phyloP scores from a whole-genome alignment of 169 alveolate genomes.

The Cyclospora cayetanensis region DNA sequence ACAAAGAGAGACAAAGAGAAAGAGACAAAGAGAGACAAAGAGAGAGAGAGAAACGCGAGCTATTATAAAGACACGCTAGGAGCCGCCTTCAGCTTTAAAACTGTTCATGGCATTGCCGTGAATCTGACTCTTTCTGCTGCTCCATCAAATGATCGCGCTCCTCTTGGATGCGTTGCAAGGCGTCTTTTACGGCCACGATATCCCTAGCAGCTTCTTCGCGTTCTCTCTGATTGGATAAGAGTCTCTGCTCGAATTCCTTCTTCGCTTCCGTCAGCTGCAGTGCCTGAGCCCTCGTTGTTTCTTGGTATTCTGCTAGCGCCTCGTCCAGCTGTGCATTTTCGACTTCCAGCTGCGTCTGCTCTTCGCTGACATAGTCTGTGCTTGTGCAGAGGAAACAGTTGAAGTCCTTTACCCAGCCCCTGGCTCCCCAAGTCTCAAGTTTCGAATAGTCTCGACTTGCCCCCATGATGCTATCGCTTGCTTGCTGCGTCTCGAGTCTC shows the following conservation, averaged over 20 bases:
- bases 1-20: too few species aligned
- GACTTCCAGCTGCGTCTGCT: slow-evolving; percentile 23
- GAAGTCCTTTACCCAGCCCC: slow-evolving; percentile 45
- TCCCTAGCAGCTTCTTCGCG: neutral
- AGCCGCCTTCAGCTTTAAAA: too few species aligned
- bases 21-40: too few species aligned
- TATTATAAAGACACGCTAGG: too few species aligned
- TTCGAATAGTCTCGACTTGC: neutral
- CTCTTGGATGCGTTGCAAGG: neutral
- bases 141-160: neutral
- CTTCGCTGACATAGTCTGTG: slow-evolving; percentile 43
- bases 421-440: too few species aligned
- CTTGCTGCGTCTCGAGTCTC: neutral
- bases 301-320: slow-evolving; percentile 33
- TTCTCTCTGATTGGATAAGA: neutral
- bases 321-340: slow-evolving; percentile 39
- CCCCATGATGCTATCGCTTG: neutral
- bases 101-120: too few species aligned
- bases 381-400: slow-evolving; percentile 60
- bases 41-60: too few species aligned
- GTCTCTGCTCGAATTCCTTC: neutral
- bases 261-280: neutral
- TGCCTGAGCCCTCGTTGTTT: neutral
- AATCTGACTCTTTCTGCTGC: neutral
- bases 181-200: neutral